Evolutionary conservation across 106 monocot species (phyloP), one percentile per base, ranked within the genome.

Genomic region (Dendrobium nobile): DNA sequence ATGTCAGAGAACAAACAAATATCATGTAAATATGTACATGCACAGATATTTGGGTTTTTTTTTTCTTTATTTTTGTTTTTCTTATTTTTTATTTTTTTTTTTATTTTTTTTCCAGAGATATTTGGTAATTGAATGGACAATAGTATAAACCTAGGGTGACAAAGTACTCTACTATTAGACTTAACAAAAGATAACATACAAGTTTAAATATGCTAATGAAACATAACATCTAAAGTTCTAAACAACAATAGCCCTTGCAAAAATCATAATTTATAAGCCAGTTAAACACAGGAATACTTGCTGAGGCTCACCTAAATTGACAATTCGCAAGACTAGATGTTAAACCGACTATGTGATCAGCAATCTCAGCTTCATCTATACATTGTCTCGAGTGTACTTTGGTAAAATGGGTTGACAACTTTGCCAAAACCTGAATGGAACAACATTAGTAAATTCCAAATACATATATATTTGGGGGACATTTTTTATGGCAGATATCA

Each of bases 361-460:
- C 87, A 33, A 97, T 40, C 75, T 97, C 97, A 86, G 97, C 90
- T 88, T 97, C 97, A 87, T 97, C 97, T 75, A 87, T 85, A 82
- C 97, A 97, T 73, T 86, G 89, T 81, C 94, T 90, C 77, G 94
- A 94, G 82, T 91, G 94, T 24, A 97, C 97, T 73, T 86, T 80
- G 42, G 64, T 79, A 78, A 85, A 97, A 83, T 97, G 85, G 78
- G 89, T 97, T 40, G 88, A 78, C 68, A 97, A 82, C 75, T 83
- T 94, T 82, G 89, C 84, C 54, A 92, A 77, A 78, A 82, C 89
- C 96, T 97, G 58, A 0, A 84, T 10, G 79, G 47, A 26, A 41
- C 54, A 45, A 17, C 31, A 59, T 27, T 31, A 65, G 19, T 83
- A 61, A 51, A 15, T 16, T 70, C 24, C 7, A 64, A 70, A 4